Evolutionary conservation across 768 basidiomycete genomes (phyloP).

Genomic region (Paxillus involutus): DNA sequence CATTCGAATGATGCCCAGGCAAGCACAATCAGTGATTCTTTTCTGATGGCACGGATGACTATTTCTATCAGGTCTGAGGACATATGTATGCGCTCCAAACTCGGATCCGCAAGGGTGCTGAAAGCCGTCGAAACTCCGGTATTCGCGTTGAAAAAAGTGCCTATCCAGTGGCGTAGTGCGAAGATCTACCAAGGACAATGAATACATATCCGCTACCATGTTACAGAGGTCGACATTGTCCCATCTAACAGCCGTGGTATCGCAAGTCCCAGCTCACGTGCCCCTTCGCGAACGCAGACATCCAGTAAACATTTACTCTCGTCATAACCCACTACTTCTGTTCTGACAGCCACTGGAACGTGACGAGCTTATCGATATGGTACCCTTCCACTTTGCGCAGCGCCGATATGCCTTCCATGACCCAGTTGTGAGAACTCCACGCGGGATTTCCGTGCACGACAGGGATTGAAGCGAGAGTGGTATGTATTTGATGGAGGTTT

Average conservation of each 20-base stretch:
- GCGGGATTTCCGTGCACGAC: slow-evolving; percentile 25
- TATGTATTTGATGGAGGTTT: slow-evolving; percentile 25
- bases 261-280: slow-evolving; percentile 13
- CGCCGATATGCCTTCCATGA: slow-evolving; percentile 31
- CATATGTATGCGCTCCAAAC: slow-evolving; percentile 5
- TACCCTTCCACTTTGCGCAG: slow-evolving; percentile 29
- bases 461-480: slow-evolving; percentile 26
- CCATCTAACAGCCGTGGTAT: slow-evolving; percentile 26
- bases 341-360: slow-evolving; percentile 29
- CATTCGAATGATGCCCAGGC: slow-evolving; percentile 14
- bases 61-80: slow-evolving; percentile 3
- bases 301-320: background rate
- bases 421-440: slow-evolving; percentile 31
- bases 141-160: slow-evolving; percentile 8
- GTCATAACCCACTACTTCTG: slow-evolving; percentile 17
- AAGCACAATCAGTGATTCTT: background rate
- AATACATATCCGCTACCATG: slow-evolving; percentile 24
- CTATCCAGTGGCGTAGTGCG: slow-evolving; percentile 7
- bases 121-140: slow-evolving; percentile 13
- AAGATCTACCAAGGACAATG: slow-evolving; percentile 15
- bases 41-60: background rate
- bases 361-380: slow-evolving; percentile 29
- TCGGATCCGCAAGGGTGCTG: slow-evolving; percentile 11
- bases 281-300: background rate
- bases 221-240: slow-evolving; percentile 16